These are phyloP conservation scores for Pleomassaria siparia DNA, from an alignment of 2,329 filamentous ascomycete genomes.

Conservation along the genomic window DNA sequence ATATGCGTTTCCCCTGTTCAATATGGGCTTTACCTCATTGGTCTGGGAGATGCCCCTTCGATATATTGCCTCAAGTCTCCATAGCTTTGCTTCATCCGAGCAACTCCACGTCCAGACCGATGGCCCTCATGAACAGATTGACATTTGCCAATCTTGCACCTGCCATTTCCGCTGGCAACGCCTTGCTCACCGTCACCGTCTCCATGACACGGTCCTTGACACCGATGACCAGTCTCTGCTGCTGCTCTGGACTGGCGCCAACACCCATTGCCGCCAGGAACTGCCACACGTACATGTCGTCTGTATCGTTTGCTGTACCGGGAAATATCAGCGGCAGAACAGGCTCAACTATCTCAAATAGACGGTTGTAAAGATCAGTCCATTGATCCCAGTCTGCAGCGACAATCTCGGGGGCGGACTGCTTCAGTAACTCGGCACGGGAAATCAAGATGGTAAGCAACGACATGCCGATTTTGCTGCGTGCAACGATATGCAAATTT, in stretches of 20 bases:
- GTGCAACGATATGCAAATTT: slow-evolving; percentile 80
- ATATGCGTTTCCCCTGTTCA: neutral
- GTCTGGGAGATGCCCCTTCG: neutral
- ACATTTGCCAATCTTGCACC: slow-evolving; percentile 84
- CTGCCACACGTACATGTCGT: slow-evolving; percentile 98
- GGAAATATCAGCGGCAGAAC: slow-evolving; percentile 86
- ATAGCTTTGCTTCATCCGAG: slow-evolving; percentile 52
- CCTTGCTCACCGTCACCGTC: slow-evolving; percentile 86
- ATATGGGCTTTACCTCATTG: neutral
- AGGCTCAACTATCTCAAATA: slow-evolving; percentile 87
- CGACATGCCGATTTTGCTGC: slow-evolving; percentile 83
- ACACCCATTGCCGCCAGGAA: slow-evolving; percentile 95
- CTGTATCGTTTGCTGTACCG: slow-evolving; percentile 81
- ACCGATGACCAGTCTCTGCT: slow-evolving; percentile 88
- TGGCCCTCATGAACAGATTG: slow-evolving; percentile 97
- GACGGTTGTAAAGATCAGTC: slow-evolving; percentile 76
- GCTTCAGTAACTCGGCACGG: slow-evolving; percentile 89
- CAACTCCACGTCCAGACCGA: slow-evolving; percentile 93
- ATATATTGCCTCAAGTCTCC: slow-evolving; percentile 1
- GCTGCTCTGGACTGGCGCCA: slow-evolving; percentile 88
- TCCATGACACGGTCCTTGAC: slow-evolving; percentile 99
- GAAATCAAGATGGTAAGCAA: slow-evolving; percentile 94
- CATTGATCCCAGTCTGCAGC: slow-evolving; percentile 74
- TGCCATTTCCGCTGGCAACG: slow-evolving; percentile 82
- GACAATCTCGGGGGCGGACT: slow-evolving; percentile 67